A percentile compares a stretch with the other conserved stretches of the same genome.
Evolutionary conservation across 768 basidiomycete genomes (phyloP).

Genomic region (Dacryopinax primogenitus): DNA sequence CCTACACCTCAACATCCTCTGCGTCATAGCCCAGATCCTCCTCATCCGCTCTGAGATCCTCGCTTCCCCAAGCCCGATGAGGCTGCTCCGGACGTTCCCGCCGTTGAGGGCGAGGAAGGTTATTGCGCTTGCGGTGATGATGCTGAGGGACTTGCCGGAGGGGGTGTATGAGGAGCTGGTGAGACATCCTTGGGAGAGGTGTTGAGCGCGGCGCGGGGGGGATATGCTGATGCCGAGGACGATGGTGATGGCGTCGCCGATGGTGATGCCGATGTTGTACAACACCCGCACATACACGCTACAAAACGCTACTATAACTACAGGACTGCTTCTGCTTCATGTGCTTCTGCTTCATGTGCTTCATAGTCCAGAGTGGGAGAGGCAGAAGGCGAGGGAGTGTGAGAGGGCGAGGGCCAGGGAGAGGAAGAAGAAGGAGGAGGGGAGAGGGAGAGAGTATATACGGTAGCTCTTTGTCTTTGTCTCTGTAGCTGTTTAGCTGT

Average conservation of each 20-base stretch:
- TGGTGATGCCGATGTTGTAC: not conserved
- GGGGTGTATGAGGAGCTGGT: slow-evolving; percentile 83
- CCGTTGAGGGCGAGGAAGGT: slow-evolving; percentile 76
- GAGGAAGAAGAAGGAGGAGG: too few relatives aligned
- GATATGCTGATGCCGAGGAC: too few relatives aligned
- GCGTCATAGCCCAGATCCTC: slow-evolving; percentile 88
- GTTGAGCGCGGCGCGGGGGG: not conserved
- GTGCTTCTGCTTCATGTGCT: too few relatives aligned
- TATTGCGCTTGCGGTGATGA: slow-evolving; percentile 84
- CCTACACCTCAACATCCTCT: slow-evolving; percentile 89
- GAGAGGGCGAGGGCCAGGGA: too few relatives aligned
- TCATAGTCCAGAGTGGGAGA: too few relatives aligned
- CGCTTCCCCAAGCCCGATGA: slow-evolving; percentile 82
- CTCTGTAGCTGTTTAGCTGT: too few relatives aligned
- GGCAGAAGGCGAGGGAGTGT: too few relatives aligned
- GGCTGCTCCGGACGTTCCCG: slow-evolving; percentile 83
- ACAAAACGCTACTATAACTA: not conserved
- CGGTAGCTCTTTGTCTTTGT: too few relatives aligned
- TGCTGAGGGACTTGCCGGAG: slow-evolving; percentile 79
- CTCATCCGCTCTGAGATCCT: slow-evolving; percentile 86
- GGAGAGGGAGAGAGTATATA: too few relatives aligned
- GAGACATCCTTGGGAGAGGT: slow-evolving; percentile 54
- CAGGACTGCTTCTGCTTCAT: too few relatives aligned
- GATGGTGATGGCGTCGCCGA: not conserved
- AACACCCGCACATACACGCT: not conserved